Percentiles rank a stretch among this genome's conserved stretches.
Evolutionary conservation across 2,329 filamentous ascomycete species (phyloP).

Genomic region (Diaporthe sp.): DNA sequence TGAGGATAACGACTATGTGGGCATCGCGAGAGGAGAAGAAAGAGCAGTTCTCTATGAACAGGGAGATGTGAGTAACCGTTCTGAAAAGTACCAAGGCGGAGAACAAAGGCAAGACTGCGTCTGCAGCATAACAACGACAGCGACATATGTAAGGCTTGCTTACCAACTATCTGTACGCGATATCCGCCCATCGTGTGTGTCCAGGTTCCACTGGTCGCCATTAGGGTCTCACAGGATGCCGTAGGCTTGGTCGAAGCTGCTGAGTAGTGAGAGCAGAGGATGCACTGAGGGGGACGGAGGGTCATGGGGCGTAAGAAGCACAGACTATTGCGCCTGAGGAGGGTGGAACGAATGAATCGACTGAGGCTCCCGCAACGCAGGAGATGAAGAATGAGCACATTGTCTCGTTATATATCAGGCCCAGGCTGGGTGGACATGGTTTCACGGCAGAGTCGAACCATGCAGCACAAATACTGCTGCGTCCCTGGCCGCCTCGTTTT

Average conservation of each 20-base stretch:
- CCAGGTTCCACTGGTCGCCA: conserved; percentile 19
- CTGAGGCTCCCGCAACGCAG: not conserved
- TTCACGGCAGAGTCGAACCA: not conserved
- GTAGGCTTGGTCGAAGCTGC: conserved; percentile 2
- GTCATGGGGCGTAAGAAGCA: conserved; percentile 27
- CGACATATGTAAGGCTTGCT: not conserved
- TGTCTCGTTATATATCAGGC: conserved; percentile 23
- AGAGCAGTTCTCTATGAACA: conserved; percentile 41
- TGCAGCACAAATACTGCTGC: not conserved
- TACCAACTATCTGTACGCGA: conserved; percentile 32
- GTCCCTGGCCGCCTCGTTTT: conserved; percentile 15
- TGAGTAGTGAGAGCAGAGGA: conserved; percentile 20
- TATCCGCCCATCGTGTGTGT: conserved; percentile 13
- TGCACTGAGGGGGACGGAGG: conserved; percentile 18
- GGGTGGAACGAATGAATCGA: not conserved
- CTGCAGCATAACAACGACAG: not conserved
- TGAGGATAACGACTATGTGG: conserved; percentile 38
- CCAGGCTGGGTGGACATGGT: not conserved
- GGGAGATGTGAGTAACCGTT: not conserved
- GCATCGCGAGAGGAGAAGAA: conserved; percentile 40
- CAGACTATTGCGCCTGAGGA: not conserved
- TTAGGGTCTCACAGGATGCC: not conserved
- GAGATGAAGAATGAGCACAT: conserved; percentile 27
- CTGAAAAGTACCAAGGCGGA: not conserved
- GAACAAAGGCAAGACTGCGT: not conserved